Evolutionary conservation across 2,329 filamentous ascomycete species (phyloP).

Genomic region (Pseudogymnoascus sp.): DNA sequence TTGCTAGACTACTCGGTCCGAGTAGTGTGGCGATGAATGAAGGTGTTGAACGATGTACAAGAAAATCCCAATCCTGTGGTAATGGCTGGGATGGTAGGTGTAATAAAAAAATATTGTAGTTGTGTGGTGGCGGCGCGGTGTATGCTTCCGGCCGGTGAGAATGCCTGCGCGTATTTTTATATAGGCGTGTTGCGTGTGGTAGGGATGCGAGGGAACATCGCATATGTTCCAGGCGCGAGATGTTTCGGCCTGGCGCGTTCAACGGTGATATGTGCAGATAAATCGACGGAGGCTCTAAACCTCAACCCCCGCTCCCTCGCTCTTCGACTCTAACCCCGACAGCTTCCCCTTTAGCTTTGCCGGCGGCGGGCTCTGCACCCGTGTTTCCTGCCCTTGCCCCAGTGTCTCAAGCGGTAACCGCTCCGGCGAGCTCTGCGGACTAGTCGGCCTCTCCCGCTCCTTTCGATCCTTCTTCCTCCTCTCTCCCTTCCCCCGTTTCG

Average conservation of each 20-base stretch:
- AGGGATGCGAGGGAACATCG: not conserved
- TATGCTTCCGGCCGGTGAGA: not conserved
- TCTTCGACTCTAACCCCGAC: not conserved
- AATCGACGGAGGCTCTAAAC: not conserved
- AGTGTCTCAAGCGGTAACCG: not conserved
- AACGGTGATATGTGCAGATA: not conserved
- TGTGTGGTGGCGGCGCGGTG: not conserved
- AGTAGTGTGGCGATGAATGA: not conserved
- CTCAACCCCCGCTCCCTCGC: not conserved
- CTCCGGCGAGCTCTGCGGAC: not conserved
- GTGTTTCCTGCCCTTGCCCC: not conserved
- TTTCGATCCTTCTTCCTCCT: not conserved
- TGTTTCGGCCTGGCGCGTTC: not conserved
- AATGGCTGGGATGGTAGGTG: not conserved
- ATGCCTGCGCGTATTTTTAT: not conserved
- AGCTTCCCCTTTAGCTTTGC: not conserved
- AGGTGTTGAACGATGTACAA: not conserved
- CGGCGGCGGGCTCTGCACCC: not conserved
- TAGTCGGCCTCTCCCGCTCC: not conserved
- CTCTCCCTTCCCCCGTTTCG: not conserved
- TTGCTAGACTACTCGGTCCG: too few species aligned
- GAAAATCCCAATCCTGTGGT: not conserved
- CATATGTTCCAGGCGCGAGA: not conserved
- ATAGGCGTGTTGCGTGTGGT: conserved; percentile 3
- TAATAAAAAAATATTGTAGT: not conserved